These are phyloP conservation scores for Pseudocercospora pini-densiflorae DNA, from an alignment of 2,329 filamentous ascomycete genomes.

Conservation along the genomic window DNA sequence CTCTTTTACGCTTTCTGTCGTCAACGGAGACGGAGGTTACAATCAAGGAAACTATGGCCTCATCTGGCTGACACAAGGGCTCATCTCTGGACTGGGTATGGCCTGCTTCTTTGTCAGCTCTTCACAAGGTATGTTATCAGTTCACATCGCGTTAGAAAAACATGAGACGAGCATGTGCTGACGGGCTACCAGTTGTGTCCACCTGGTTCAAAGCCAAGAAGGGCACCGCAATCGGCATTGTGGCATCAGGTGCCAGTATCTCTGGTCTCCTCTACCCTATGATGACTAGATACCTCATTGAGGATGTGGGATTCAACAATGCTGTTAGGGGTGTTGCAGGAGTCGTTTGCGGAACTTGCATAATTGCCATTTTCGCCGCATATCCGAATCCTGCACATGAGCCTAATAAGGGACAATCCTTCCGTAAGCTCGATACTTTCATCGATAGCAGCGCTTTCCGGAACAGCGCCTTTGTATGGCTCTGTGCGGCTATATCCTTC, in stretches of 20 bases:
- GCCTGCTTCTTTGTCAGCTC: slow-evolving; percentile 58
- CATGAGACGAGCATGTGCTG: background rate
- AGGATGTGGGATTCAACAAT: slow-evolving; percentile 49
- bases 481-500: slow-evolving; percentile 51
- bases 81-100: slow-evolving; percentile 55
- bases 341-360: slow-evolving; percentile 47
- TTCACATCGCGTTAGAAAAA: background rate
- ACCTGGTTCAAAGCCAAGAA: slow-evolving; percentile 56
- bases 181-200: slow-evolving; percentile 45
- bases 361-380: slow-evolving; percentile 49
- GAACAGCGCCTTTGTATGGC: slow-evolving; percentile 50
- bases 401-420: slow-evolving; percentile 39
- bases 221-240: slow-evolving; percentile 55
- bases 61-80: slow-evolving; percentile 54
- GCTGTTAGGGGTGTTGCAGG: slow-evolving; percentile 49
- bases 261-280: slow-evolving; percentile 49
- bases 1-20: slow-evolving; percentile 50
- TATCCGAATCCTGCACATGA: slow-evolving; percentile 49
- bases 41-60: slow-evolving; percentile 46
- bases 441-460: slow-evolving; percentile 51
- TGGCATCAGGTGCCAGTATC: slow-evolving; percentile 56
- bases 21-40: slow-evolving; percentile 44
- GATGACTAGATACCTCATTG: slow-evolving; percentile 52
- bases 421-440: slow-evolving; percentile 41
- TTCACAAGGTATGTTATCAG: slow-evolving; percentile 48